Conservation (phyloP, 805 yeast species). For the Metschnikowia cubensis region DNA sequence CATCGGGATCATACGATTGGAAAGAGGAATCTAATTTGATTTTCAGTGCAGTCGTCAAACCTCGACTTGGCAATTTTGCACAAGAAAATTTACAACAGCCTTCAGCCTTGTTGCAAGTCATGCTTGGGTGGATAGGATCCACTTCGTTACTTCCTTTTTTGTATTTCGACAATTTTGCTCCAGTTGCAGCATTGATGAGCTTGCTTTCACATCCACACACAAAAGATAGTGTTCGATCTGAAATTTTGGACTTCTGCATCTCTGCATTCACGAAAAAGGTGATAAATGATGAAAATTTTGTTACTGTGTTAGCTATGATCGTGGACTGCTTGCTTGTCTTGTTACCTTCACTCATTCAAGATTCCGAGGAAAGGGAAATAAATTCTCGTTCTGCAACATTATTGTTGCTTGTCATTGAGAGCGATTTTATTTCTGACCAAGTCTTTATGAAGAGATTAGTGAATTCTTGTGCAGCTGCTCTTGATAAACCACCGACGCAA, state of each 20-base stretch:
- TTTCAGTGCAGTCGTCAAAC: constrained; percentile 50
- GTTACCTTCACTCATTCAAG: constrained; percentile 48
- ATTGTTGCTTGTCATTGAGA: constrained; percentile 50
- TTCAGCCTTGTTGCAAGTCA: constrained; percentile 67
- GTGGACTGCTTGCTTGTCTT: constrained; percentile 53
- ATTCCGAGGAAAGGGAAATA: constrained; percentile 41
- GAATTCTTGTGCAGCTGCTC: constrained; percentile 52
- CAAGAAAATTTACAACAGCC: constrained; percentile 79
- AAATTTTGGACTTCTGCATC: constrained; percentile 53
- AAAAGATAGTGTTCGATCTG: constrained; percentile 60
- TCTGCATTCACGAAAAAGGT: constrained; percentile 42
- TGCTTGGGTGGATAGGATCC: constrained; percentile 50
- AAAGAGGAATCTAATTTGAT: constrained; percentile 41
- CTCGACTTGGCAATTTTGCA: constrained; percentile 66
- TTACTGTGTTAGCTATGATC: constrained; percentile 49
- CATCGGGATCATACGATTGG: constrained; percentile 60
- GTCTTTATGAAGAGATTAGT: constrained; percentile 52
- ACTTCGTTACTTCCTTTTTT: constrained; percentile 48
- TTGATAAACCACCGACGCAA: constrained; percentile 54
- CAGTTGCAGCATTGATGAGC: constrained; percentile 52
- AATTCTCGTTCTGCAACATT: constrained; percentile 51
- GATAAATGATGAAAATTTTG: constrained; percentile 37
- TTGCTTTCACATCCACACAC: constrained; percentile 52
- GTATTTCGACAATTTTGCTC: constrained; percentile 50
- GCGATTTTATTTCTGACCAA: constrained; percentile 54